These are phyloP conservation scores for Heliamphora exappendiculata DNA, from an alignment of 148 eudicot species.

Conservation along the genomic window DNA sequence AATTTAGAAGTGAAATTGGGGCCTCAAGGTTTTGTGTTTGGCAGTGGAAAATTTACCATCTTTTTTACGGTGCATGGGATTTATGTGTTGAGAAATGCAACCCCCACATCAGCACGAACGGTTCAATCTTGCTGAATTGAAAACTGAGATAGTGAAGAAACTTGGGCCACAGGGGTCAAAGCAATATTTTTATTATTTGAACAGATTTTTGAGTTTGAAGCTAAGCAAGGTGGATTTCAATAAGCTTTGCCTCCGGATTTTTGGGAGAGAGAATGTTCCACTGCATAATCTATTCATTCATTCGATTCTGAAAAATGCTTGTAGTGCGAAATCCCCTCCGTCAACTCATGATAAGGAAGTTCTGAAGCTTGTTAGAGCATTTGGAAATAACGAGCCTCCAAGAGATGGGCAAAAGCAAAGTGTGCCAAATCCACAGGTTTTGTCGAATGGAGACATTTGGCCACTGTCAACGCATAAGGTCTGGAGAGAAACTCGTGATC, in stretches of 20 bases:
- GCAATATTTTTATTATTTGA: constrained; percentile 42
- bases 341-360: constrained; percentile 23
- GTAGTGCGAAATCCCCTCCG: constrained; percentile 46
- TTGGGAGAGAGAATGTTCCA: constrained; percentile 58
- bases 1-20: constrained; percentile 22
- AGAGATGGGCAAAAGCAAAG: constrained; percentile 23
- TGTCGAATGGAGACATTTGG: constrained; percentile 45
- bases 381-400: constrained; percentile 23
- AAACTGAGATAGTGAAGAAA: constrained; percentile 42
- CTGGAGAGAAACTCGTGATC: constrained; percentile 25
- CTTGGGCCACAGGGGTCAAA: constrained; percentile 49
- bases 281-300: constrained; percentile 59
- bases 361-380: constrained; percentile 15
- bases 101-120: constrained; percentile 38
- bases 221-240: constrained; percentile 48
- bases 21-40: constrained; percentile 2
- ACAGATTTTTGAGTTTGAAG: constrained; percentile 43
- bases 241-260: constrained; percentile 37
- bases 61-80: constrained; percentile 19
- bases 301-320: constrained; percentile 55
- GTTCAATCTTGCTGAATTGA: constrained; percentile 42
- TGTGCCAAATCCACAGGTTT: constrained; percentile 25
- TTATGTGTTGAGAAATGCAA: constrained; percentile 38
- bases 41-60: constrained; percentile 8
- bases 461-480: constrained; percentile 29